Base-by-base conservation (phyloP, 345 rosid genomes). In the Lepidium sativum region DNA sequence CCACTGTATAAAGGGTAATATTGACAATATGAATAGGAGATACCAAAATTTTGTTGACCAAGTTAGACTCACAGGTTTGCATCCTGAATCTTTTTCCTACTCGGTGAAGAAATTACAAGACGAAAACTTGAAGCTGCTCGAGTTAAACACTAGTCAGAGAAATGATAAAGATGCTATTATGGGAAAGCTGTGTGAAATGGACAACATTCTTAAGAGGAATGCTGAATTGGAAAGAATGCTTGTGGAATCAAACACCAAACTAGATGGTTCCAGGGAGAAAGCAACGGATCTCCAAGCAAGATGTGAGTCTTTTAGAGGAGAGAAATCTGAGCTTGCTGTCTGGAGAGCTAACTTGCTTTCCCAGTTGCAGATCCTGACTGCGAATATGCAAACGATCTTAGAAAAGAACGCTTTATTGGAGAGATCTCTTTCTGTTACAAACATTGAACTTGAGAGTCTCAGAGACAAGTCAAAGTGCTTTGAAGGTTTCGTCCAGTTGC, bases 311-410 rank as follows among this genome's bases (percentile, higher is more conserved):
- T 81, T 90, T 49, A 79, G 53, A 70, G 89, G 80, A 80, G 94
- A 91, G 47, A 95, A 85, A 72, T 81, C 83, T 25, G 56, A 76
- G 69, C 86, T 91, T 49, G 73, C 63, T 41, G 55, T 79, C n/a
- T 98, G 88, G 74, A 85, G 84, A 80, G 78, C 89, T 3, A 69
- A 78, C 60, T 60, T 90, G 55, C 85, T 90, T 29, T 88, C 91
- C 13, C 99, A 90, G 80, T 75, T 94, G 57, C 95, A 88, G 54
- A 62, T 69, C 42, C 81, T 84, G 80, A 78, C 86, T 13, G 85
- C 35, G 63, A 85, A 77, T 79, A 87, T 81, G 86, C 81, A 84
- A 81, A 82, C 60, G 74, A 79, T 84, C 68, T 72, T 85, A 68
- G 89, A 81, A 75, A 80, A 78, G 73, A 85, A 84, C 62, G 50